Conservation (phyloP, 208 protist genomes). For the Leishmania braziliensis region DNA sequence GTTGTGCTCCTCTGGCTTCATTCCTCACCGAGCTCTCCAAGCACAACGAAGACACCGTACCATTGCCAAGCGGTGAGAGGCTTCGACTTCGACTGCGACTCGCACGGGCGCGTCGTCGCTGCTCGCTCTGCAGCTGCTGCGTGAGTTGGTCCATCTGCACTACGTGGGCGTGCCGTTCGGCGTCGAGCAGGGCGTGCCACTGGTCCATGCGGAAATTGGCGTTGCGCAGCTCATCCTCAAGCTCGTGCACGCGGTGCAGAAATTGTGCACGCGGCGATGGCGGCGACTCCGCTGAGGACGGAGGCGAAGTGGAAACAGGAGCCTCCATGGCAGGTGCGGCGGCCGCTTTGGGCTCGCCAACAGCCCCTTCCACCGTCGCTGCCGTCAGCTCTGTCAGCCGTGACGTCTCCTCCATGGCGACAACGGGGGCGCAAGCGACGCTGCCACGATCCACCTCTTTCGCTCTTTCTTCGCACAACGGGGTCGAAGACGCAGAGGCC, state of each 20-base stretch:
- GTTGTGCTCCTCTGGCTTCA: neutral
- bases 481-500: conserved; percentile 9
- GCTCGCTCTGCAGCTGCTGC: conserved; percentile 33
- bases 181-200: conserved; percentile 38
- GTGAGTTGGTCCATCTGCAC: conserved; percentile 38
- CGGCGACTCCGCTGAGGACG: neutral
- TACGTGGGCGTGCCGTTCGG: conserved; percentile 35
- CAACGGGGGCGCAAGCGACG: neutral
- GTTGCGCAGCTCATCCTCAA: conserved; percentile 34
- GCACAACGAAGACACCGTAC: neutral
- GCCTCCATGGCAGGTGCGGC: neutral
- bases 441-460: neutral
- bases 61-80: conserved; percentile 8
- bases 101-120: conserved; percentile 16
- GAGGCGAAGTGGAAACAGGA: neutral
- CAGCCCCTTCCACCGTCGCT: neutral
- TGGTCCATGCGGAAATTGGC: conserved; percentile 34
- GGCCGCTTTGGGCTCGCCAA: neutral
- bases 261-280: neutral
- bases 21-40: too few species aligned
- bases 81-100: conserved; percentile 22
- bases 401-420: too few species aligned
- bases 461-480: neutral
- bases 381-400: neutral
- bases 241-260: conserved; percentile 19